Evolutionary conservation across 345 rosid genomes (phyloP), one percentile per base, ranked within the genome.

Genomic region (Microcos paniculata): DNA sequence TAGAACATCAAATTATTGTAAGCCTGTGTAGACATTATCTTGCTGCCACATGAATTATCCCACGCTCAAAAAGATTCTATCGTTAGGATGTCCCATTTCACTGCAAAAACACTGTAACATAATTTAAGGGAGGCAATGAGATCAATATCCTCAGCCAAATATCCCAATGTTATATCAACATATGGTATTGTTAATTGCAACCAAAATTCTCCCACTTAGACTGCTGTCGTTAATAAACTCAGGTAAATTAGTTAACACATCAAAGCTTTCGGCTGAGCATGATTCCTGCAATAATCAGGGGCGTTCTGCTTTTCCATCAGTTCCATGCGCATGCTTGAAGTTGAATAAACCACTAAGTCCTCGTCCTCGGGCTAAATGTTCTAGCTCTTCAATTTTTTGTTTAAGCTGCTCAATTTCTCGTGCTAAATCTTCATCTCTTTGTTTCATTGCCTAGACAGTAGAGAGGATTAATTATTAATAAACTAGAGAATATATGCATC

Each of bases 371-470:
- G 78, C 85, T 62, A 78, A 80, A 65, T 80, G 75, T 68, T 84
- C 91, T 19, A 88, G 56, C 78, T 84, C 90, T 77, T 82, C 83
- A 64, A 88, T 21, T 75, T 79, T 82, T 33, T 65, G 84, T 76
- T 83, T 84, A 46, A 88, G 88, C 38, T 46, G 74, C 75, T 80
- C 86, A 49, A 84, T 40, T 79, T 86, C 88, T 78, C 52, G 80
- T 4, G 80, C 78, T 66, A 88, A 57, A 33, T 81, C 85, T 78
- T 85, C 94, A n/a, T 85, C 85, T 74, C 71, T 85, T 80, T 79
- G 84, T 79, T 82, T 90, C 88, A 88, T 75, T 73, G 80, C 91
- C 91, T 90, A 65, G 7, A 18, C 68, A 49, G 10, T 35, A 28
- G 26, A 73, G 30, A 48, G 33, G 73, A 74, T 38, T 45, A 48